Percentiles rank a stretch among this genome's conserved stretches.
Conservation (phyloP, 2,329 filamentous ascomycete species). For the Sclerotinia glacialis region DNA sequence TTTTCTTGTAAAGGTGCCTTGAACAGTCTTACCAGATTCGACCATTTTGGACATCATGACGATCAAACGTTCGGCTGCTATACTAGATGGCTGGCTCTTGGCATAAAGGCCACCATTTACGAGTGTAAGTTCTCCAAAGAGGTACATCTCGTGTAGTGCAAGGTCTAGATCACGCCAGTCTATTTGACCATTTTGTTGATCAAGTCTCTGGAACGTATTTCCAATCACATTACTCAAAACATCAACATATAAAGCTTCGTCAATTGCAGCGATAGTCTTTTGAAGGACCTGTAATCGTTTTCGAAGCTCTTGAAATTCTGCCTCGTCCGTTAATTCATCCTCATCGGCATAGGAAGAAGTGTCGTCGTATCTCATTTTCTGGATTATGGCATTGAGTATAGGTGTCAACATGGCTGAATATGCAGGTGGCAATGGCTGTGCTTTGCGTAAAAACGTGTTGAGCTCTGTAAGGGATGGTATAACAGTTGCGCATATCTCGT, state of each 20-base stretch:
- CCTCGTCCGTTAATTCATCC: constrained; percentile 92
- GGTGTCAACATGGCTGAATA: constrained; percentile 82
- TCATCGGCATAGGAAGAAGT: constrained; percentile 91
- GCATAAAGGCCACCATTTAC: constrained; percentile 81
- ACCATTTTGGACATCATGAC: constrained; percentile 97
- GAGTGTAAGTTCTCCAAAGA: constrained; percentile 92
- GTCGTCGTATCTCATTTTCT: constrained; percentile 97
- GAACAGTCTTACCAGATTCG: constrained; percentile 67
- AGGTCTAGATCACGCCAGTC: constrained; percentile 96
- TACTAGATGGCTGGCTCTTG: constrained; percentile 77
- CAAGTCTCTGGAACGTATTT: constrained; percentile 77
- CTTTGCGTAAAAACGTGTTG: constrained; percentile 83
- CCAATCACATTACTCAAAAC: constrained; percentile 85
- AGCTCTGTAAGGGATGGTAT: constrained; percentile 92
- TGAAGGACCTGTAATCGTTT: constrained; percentile 88
- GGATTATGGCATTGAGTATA: constrained; percentile 86
- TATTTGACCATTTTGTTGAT: constrained; percentile 69
- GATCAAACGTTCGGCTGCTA: constrained; percentile 76
- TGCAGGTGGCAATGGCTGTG: constrained; percentile 67
- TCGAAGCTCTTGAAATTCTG: constrained; percentile 92
- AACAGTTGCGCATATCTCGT: constrained; percentile 94
- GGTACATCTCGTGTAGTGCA: constrained; percentile 89
- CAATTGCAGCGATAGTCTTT: constrained; percentile 85
- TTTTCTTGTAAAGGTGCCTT: constrained; percentile 18
- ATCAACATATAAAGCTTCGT: constrained; percentile 84